These are phyloP conservation scores for Antrodiella citrinella DNA, from an alignment of 768 basidiomycete genomes.

Conservation along the genomic window DNA sequence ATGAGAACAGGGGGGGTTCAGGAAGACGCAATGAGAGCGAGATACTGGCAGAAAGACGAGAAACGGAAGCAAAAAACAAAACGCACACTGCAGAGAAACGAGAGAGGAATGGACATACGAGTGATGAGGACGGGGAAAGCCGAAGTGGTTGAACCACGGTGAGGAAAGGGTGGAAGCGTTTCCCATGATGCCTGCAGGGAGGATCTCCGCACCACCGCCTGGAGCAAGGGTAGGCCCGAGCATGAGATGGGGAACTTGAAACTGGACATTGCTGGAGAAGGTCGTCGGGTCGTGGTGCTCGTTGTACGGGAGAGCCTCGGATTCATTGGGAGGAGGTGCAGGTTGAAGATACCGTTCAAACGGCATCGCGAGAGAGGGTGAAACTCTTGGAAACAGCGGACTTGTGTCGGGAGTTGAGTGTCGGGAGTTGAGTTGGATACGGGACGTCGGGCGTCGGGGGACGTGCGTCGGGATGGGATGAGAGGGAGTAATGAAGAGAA, in stretches of 20 bases:
- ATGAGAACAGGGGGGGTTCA: no score
- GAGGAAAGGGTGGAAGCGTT: constrained; percentile 24
- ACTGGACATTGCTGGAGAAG: constrained; percentile 28
- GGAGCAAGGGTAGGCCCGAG: constrained; percentile 55
- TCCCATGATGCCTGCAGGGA: constrained; percentile 38
- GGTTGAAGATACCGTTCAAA: constrained; percentile 20
- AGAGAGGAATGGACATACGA: constrained; percentile 8
- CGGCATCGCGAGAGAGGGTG: constrained; percentile 17
- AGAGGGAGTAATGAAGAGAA: no score
- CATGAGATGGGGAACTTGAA: constrained; percentile 65
- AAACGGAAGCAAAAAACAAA: no score
- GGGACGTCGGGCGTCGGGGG: no score
- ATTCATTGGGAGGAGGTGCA: no score
- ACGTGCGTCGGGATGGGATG: no score
- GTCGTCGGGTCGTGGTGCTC: constrained; percentile 12
- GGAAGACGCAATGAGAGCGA: no score
- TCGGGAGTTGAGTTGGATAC: no score
- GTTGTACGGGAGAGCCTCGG: constrained; percentile 5
- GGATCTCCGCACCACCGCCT: constrained; percentile 68
- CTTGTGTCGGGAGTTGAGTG: no score
- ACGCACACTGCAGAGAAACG: neutral
- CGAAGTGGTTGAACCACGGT: constrained; percentile 42
- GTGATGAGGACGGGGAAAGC: constrained; percentile 3
- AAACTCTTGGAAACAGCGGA: no score
- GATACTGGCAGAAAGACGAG: no score